Evolutionary conservation across 768 basidiomycete genomes (phyloP), one percentile per base, ranked within the genome.

Genomic region (Lentinula edodes): DNA sequence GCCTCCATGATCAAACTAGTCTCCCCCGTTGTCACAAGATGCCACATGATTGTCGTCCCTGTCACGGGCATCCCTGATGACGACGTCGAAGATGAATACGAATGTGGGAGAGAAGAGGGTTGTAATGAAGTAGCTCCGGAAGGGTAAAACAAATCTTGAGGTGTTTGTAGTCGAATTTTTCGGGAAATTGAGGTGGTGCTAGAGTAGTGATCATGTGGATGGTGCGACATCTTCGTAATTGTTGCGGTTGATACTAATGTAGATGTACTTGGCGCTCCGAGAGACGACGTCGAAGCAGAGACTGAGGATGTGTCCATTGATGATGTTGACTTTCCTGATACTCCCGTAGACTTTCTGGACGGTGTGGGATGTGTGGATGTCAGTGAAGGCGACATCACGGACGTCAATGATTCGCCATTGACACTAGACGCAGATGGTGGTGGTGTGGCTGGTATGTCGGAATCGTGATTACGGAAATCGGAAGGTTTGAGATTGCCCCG

Each of bases 81-180:
- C 41, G 41, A 43, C 28, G 20, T 12, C 32, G 20, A 8, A 51
- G 20, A 23, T 5, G 55, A 34, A 43, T 23, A 28, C 6, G 53
- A 36, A 35, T 36, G 20, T 12, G 53, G 53, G 38, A 54, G 66
- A 43, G 70, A 70, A 18, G 80, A 71, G 0, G 78, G 77, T 15
- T 79, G 74, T n/a, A 82, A 71, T 10, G 78, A 75, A 20, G 79
- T 75, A 18, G 80, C 76, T 15, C 80, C 80, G 41, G 73, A 75
- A 8, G 80, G 80, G 65, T 78, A 79, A 66, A 76, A 78, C 0
- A 73, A 69, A 2, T 72, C 63, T 67, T 73, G 69, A 18, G 63
- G 18, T 48, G 46, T 48, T 48, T 48, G 46, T 18, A 48, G 28
- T 23, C 20, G 46, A 20, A 48, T 12, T 2, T 10, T 48, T 23